phyloP scores from a whole-genome alignment of 1,139 yeast species.

The Sugiyamaella castrensis region DNA sequence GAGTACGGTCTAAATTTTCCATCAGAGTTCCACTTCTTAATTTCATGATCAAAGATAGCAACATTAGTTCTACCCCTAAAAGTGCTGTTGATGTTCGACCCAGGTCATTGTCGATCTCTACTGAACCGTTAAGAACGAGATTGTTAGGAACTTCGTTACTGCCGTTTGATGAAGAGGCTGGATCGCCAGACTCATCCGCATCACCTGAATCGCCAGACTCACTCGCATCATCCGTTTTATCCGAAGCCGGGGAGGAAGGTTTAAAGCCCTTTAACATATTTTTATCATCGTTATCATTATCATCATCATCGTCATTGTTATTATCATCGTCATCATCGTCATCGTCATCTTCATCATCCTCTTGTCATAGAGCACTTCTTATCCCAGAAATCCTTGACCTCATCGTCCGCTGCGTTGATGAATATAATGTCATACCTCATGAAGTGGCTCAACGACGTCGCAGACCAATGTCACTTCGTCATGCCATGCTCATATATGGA shows the following conservation, averaged over 20 bases:
- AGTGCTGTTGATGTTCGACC: neutral
- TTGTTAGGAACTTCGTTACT: slow-evolving; percentile 4
- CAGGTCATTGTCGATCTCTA: neutral
- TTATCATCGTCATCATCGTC: neutral
- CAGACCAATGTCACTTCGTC: slow-evolving; percentile 63
- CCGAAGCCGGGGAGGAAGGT: neutral
- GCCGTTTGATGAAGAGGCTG: slow-evolving; percentile 6
- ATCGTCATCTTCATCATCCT: neutral
- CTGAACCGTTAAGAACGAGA: neutral
- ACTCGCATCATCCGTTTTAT: slow-evolving; percentile 3
- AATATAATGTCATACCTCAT: slow-evolving; percentile 49
- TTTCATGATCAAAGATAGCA: slow-evolving; percentile 1
- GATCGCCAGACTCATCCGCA: neutral
- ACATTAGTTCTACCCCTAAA: neutral
- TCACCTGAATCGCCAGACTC: slow-evolving; percentile 1
- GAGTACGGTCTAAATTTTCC: slow-evolving; percentile 8
- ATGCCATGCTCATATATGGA: slow-evolving; percentile 58
- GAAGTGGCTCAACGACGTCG: slow-evolving; percentile 60
- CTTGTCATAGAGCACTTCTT: slow-evolving; percentile 52
- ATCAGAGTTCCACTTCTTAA: slow-evolving; percentile 11
- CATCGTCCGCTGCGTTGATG: slow-evolving; percentile 60
- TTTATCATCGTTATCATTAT: neutral
- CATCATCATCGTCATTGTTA: neutral
- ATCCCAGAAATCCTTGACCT: slow-evolving; percentile 73
- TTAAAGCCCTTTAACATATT: neutral